Evolutionary conservation across 148 eudicot genomes (phyloP).

Genomic region (Heliamphora exappendiculata): DNA sequence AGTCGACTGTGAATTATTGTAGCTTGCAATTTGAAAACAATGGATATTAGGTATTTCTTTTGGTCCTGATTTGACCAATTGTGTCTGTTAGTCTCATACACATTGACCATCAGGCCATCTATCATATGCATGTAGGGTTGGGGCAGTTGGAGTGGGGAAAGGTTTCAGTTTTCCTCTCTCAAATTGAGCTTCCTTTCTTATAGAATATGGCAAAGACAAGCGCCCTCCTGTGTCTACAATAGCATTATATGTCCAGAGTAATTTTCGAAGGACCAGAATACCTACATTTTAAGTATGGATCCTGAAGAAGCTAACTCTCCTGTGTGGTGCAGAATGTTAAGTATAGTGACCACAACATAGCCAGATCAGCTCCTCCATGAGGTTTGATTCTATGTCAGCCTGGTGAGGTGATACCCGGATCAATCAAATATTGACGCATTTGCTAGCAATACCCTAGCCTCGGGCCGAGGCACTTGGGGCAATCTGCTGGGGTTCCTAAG

Average conservation of each 20-base stretch:
- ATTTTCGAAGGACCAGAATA: no score
- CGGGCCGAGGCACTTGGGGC: neutral
- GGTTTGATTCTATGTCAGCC: neutral
- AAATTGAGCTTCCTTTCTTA: neutral
- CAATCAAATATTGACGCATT: neutral
- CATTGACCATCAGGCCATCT: neutral
- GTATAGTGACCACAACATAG: neutral
- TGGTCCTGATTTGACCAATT: neutral
- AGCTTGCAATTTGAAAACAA: neutral
- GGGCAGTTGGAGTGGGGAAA: neutral
- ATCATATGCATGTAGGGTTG: neutral
- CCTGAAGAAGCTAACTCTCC: neutral
- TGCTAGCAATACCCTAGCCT: neutral
- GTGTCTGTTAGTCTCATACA: neutral
- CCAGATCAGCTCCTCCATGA: neutral
- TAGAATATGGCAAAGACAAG: neutral
- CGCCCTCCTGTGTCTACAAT: neutral
- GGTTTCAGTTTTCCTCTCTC: neutral
- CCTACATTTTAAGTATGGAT: no score
- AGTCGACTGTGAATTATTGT: neutral
- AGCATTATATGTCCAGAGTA: neutral
- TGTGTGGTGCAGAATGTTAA: neutral
- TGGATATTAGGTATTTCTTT: no score
- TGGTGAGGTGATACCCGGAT: neutral
- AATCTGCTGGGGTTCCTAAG: neutral